phyloP scores from a whole-genome alignment of 2,329 filamentous ascomycete species.

The Triangularia verruculosa region DNA sequence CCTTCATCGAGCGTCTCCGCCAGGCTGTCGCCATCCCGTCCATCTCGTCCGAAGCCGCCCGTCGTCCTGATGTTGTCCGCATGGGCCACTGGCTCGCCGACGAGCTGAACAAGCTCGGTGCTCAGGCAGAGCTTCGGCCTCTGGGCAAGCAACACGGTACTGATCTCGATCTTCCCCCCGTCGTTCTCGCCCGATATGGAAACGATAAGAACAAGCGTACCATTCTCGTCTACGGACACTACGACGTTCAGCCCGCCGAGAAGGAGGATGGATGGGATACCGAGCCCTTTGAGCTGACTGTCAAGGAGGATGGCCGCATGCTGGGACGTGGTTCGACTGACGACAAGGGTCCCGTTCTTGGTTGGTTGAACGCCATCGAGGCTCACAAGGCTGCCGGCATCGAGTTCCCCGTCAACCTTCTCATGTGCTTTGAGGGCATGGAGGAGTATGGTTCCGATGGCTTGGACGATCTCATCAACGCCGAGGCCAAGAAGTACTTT shows the following conservation, averaged over 20 bases:
- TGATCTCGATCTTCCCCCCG: conserved; percentile 85
- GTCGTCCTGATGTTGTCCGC: conserved; percentile 86
- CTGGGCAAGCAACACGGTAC: conserved; percentile 92
- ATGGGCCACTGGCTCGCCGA: conserved; percentile 90
- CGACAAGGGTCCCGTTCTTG: conserved; percentile 95
- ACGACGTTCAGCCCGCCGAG: conserved; percentile 94
- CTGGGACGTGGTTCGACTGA: conserved; percentile 93
- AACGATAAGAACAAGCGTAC: conserved; percentile 90
- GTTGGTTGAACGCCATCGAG: conserved; percentile 97
- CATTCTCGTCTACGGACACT: conserved; percentile 96
- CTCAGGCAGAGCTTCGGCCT: conserved; percentile 78
- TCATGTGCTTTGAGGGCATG: conserved; percentile 99
- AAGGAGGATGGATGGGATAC: conserved; percentile 94
- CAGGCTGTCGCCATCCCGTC: conserved; percentile 96
- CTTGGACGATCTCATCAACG: conserved; percentile 88
- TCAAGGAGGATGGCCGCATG: conserved; percentile 93
- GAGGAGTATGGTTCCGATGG: conserved; percentile 98
- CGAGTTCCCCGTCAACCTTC: conserved; percentile 93
- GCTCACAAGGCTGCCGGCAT: conserved; percentile 93
- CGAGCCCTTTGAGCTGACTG: conserved; percentile 83
- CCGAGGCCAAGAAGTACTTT: conserved; percentile 91
- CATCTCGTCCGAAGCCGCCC: conserved; percentile 85
- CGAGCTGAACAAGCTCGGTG: conserved; percentile 81
- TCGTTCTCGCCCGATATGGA: conserved; percentile 88
- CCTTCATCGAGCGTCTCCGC: conserved; percentile 86